Evolutionary conservation across 2,329 filamentous ascomycete genomes (phyloP).

Genomic region (Calonectria hongkongensis): DNA sequence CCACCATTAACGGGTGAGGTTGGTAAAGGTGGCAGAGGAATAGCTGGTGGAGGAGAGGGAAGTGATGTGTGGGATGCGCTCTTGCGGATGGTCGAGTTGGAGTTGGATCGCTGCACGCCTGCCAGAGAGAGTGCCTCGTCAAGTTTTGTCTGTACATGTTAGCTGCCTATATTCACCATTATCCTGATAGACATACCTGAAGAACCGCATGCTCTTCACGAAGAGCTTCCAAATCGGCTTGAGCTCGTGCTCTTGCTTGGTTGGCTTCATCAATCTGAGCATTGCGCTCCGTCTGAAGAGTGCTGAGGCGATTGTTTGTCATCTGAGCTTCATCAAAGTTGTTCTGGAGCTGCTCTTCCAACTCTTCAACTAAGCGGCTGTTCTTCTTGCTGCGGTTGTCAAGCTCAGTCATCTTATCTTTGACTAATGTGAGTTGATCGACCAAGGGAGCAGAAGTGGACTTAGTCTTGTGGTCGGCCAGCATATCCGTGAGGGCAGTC

Average conservation of each 20-base stretch:
- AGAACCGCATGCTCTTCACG: conserved; percentile 83
- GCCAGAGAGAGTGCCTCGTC: conserved; percentile 67
- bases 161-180: conserved; percentile 40
- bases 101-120: conserved; percentile 75
- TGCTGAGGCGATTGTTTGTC: conserved; percentile 89
- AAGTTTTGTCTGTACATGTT: conserved; percentile 73
- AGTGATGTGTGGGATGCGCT: conserved; percentile 87
- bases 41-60: conserved; percentile 94
- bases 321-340: conserved; percentile 96
- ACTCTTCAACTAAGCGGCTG: conserved; percentile 91
- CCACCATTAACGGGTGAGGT: conserved; percentile 68
- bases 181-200: conserved; percentile 77
- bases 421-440: conserved; percentile 77
- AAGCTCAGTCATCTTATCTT: conserved; percentile 78
- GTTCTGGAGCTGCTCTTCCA: conserved; percentile 95
- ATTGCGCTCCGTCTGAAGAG: conserved; percentile 84
- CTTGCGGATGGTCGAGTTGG: conserved; percentile 86
- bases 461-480: conserved; percentile 65
- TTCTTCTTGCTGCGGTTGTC: conserved; percentile 89
- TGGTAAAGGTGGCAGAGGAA: conserved; percentile 95
- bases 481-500: conserved; percentile 70
- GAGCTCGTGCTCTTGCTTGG: conserved; percentile 75
- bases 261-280: conserved; percentile 87
- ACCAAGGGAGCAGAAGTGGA: conserved; percentile 66
- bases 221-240: conserved; percentile 80